A percentile compares a stretch with the other conserved stretches of the same genome.
Evolutionary conservation across 768 basidiomycete genomes (phyloP).

Genomic region (Tricholoma hemisulphureum): DNA sequence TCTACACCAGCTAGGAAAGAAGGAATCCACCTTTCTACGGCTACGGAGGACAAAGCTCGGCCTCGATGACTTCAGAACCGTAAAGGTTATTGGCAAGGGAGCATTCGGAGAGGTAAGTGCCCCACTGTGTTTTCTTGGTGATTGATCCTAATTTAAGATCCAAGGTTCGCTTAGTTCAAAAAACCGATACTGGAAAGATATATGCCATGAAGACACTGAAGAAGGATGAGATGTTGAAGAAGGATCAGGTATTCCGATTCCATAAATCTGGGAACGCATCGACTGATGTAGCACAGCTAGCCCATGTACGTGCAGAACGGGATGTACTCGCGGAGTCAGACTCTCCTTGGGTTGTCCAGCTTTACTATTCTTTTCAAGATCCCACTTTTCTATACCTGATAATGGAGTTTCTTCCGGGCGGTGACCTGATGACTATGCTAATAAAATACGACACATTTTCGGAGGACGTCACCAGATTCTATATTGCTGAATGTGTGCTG

Average conservation of each 20-base stretch:
- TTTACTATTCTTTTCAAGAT: constrained; percentile 99
- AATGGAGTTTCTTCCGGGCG: constrained; percentile 99
- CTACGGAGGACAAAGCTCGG: constrained; percentile 87
- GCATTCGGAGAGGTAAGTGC: constrained; percentile 90
- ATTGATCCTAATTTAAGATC: constrained; percentile 8
- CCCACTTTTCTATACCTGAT: constrained; percentile 88
- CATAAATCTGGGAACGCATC: constrained; percentile 1
- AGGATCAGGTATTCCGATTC: constrained; percentile 73
- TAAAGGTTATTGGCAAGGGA: constrained; percentile 98
- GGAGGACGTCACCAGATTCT: constrained; percentile 96
- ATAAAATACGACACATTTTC: constrained; percentile 99
- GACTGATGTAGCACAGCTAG: constrained; percentile 57
- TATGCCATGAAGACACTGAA: constrained; percentile 98
- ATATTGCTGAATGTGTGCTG: constrained; percentile 97
- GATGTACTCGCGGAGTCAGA: constrained; percentile 96
- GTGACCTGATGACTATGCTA: constrained; percentile 99
- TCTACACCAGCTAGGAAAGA: constrained; percentile 78
- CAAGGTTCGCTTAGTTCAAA: constrained; percentile 90
- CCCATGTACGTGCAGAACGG: constrained; percentile 96
- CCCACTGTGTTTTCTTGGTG: neutral
- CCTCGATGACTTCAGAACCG: constrained; percentile 89
- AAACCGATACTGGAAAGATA: constrained; percentile 94
- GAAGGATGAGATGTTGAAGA: constrained; percentile 99
- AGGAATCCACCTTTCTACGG: constrained; percentile 86
- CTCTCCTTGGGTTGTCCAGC: constrained; percentile 94